Conservation (phyloP, 345 rosid species). For the Abelmoschus esculentus region DNA sequence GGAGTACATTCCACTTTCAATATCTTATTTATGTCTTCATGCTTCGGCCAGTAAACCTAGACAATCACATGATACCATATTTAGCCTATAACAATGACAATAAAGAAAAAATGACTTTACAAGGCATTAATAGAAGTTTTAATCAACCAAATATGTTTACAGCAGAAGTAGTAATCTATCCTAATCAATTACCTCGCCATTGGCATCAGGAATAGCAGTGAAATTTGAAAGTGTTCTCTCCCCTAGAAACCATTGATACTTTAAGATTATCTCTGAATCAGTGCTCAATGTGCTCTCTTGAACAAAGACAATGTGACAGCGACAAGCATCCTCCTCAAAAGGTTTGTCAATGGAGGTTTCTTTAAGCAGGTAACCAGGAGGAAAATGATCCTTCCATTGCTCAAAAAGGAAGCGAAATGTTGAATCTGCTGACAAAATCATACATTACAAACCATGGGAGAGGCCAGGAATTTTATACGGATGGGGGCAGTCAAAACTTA, state of each 20-base stretch:
- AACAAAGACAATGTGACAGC: constrained; percentile 60
- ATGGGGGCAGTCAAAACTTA: not conserved
- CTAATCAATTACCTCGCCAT: constrained; percentile 52
- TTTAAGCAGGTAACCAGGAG: constrained; percentile 64
- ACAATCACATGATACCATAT: constrained; percentile 18
- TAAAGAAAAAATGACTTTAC: not conserved
- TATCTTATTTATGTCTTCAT: constrained; percentile 66
- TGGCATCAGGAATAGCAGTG: constrained; percentile 65
- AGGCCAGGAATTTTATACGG: not conserved
- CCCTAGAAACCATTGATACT: constrained; percentile 81
- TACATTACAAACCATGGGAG: not conserved
- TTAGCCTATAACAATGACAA: not conserved
- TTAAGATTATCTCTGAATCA: constrained; percentile 51
- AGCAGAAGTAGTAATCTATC: not conserved
- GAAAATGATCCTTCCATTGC: constrained; percentile 76
- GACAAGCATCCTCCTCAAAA: constrained; percentile 85
- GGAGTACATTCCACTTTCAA: constrained; percentile 78
- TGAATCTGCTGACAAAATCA: constrained; percentile 49
- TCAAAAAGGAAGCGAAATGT: constrained; percentile 69
- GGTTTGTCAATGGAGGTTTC: constrained; percentile 83
- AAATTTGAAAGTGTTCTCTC: constrained; percentile 69
- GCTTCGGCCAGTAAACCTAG: constrained; percentile 92
- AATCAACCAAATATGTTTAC: not conserved
- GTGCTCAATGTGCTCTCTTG: constrained; percentile 45
- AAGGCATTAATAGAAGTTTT: not conserved